Evolutionary conservation across 1,284 basidiomycete species (phyloP).

Genomic region (Mrakiaceae sp.): DNA sequence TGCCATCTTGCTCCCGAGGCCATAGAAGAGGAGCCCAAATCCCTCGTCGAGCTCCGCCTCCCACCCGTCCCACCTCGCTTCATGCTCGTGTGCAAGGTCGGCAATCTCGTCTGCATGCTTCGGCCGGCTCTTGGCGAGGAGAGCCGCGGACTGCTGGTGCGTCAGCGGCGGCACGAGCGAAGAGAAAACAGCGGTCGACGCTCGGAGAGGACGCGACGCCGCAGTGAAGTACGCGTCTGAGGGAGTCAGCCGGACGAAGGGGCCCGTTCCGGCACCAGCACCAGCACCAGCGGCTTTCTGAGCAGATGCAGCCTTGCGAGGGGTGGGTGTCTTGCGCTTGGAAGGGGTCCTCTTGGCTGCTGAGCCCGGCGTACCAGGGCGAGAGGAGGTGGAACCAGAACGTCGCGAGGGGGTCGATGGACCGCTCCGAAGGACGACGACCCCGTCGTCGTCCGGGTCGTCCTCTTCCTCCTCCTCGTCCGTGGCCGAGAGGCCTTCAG

Average conservation of each 20-base stretch:
- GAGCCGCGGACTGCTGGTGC: constrained; percentile 26
- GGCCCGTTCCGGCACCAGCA: constrained; percentile 21
- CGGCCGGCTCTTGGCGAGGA: constrained; percentile 23
- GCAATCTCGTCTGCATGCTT: constrained; percentile 29
- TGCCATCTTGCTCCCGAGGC: constrained; percentile 69
- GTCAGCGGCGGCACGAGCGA: constrained; percentile 49
- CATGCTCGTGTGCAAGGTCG: constrained; percentile 28
- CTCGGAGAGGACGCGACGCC: constrained; percentile 47
- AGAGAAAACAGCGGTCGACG: constrained; percentile 66
- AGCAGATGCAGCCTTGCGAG: neutral
- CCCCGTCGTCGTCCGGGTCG: constrained; percentile 18
- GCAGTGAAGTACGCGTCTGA: constrained; percentile 72
- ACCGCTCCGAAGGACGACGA: constrained; percentile 17
- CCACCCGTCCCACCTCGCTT: constrained; percentile 50
- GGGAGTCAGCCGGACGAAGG: constrained; percentile 33
- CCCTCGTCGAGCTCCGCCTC: constrained; percentile 60
- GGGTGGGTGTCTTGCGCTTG: constrained; percentile 15
- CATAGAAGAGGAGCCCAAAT: constrained; percentile 77
- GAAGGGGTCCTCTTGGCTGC: constrained; percentile 20
- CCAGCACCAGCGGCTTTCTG: neutral
- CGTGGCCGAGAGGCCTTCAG: neutral
- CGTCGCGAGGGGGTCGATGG: constrained; percentile 18
- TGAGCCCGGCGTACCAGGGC: constrained; percentile 12
- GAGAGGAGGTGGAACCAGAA: constrained; percentile 15
- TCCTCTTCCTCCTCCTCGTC: constrained; percentile 1